phyloP scores from a whole-genome alignment of 129 eudicot genomes.

The Silybum marianum region DNA sequence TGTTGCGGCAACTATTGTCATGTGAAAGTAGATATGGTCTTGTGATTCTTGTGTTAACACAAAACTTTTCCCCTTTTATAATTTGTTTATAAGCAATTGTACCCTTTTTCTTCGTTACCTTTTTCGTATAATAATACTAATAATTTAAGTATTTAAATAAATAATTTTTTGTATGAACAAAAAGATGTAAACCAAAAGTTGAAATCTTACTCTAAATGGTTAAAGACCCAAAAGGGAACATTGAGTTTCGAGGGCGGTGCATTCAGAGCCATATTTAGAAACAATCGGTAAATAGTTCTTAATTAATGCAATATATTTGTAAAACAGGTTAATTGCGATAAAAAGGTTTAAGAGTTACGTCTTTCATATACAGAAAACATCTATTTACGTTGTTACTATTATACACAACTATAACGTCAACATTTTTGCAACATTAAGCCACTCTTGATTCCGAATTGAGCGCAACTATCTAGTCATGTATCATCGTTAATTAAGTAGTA shows the following conservation, averaged over 20 bases:
- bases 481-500: neutral
- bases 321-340: no score
- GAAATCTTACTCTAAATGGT: neutral
- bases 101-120: neutral
- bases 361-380: neutral
- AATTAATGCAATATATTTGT: neutral
- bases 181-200: neutral
- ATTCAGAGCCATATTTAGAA: neutral
- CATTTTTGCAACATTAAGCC: neutral
- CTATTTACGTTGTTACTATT: neutral
- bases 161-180: neutral
- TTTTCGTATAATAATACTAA: neutral
- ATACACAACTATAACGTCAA: neutral
- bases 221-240: neutral
- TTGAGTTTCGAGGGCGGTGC: neutral
- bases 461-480: neutral
- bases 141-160: neutral
- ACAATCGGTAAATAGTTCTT: neutral
- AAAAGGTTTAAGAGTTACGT: neutral
- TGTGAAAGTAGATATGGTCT: conserved; percentile 15
- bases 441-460: neutral
- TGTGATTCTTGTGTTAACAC: conserved; percentile 27
- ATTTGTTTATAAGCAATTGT: neutral
- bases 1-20: conserved; percentile 23
- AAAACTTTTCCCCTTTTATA: conserved; percentile 8